Base-by-base conservation (phyloP, 108 stramenopile genomes). In the Seminavis robusta region DNA sequence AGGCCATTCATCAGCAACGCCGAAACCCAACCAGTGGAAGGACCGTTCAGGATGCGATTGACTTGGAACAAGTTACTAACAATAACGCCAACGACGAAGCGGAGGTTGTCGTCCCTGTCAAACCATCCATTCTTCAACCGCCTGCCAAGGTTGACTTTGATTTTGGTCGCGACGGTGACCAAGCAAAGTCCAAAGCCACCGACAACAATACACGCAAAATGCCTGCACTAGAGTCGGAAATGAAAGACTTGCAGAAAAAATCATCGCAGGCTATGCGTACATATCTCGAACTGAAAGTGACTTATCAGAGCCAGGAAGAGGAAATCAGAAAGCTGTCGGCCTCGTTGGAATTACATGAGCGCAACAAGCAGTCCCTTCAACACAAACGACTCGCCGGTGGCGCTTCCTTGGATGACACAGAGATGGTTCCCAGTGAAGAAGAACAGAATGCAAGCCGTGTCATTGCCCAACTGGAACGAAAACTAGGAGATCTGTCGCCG, bases 381-480 rank as follows among this genome's bases (percentile, higher is more conserved):
- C n/a, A n/a, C n/a, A n/a, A n/a, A n/a, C n/a, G n/a, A n/a, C n/a
- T n/a, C n/a, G n/a, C n/a, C n/a, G n/a, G n/a, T n/a, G n/a, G n/a
- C n/a, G n/a, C n/a, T n/a, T n/a, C n/a, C n/a, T n/a, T n/a, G n/a
- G n/a, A n/a, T n/a, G n/a, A n/a, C n/a, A 43, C 20, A 43, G 42
- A 16, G 6, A 43, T 36, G 42, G 42, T 21, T 11, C 20, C 15
- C 27, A 15, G 20, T 15, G 45, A 50, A 26, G 23, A 34, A 31
- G 10, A 36, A 31, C 26, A 39, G 25, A 52, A 52, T 30, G 28
- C 3, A 38, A 25, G 20, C 24, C 63, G 80, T 9, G 73, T 81
- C 21, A 63, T 77, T 33, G 67, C 59, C 30, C 80, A 81, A 33
- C 40, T 80, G 8, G 20, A 63, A 38, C 51, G 62, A 15, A 65